Evolutionary conservation across 1,139 yeast species (phyloP), one percentile per base, ranked within the genome.

Genomic region (Scheffersomyces titani): DNA sequence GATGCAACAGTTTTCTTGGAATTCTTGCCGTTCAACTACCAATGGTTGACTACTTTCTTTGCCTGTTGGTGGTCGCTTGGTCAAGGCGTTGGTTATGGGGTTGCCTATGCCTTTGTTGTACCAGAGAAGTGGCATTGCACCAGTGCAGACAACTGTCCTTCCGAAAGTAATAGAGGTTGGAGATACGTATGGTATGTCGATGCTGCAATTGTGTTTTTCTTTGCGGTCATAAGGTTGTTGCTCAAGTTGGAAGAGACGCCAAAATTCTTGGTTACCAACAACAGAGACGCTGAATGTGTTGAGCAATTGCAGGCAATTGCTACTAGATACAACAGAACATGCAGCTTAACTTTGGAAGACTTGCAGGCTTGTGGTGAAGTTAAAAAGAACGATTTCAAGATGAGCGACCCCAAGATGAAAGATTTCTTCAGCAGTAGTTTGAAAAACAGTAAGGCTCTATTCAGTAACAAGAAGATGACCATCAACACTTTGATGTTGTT

Each of bases 401-500:
- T 24, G 36, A 50, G 30, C 16, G 40, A 21, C 40, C 54, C 44
- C n/a, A 40, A 24, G 16, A n/a, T 20, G 45, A 50, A 44, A 18
- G 51, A 24, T n/a, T 30, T 19, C 45, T 20, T 48, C n/a, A 48
- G 47, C 18, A 47, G 49, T 11, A 51, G 47, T 20, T 54, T 49
- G 49, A 57, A 65, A 2, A 81, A 80, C 58, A 52, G 77, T 9
- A 60, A 65, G 19, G 61, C 73, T 0, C 68, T 84, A 53, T 84
- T 81, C 64, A 68, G 73, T 16, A 75, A 72, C 49, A 74, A 64
- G 57, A 72, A 64, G 51, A 72, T 83, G 60, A 75, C 75, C 4
- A 64, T 71, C 51, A 80, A 85, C 3, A 76, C 84, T 0, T 19
- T 65, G 19, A 66, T 83, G 51, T 65, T 82, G 47, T 70, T 81